phyloP scores from a whole-genome alignment of 2,329 filamentous ascomycete genomes.

The Monosporascus ibericus region DNA sequence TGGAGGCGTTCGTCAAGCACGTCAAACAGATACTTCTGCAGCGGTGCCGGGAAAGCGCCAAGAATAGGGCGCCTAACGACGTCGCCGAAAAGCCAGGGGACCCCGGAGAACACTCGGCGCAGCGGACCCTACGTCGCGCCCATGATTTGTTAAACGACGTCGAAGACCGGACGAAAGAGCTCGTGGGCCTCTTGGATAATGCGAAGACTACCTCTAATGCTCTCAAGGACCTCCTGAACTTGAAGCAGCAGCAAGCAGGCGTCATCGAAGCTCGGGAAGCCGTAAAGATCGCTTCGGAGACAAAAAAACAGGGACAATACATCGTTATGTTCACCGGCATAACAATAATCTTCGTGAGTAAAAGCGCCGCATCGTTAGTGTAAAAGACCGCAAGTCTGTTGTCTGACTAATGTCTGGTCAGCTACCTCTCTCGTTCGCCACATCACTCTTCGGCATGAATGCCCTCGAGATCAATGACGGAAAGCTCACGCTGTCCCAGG shows the following conservation, averaged over 20 bases:
- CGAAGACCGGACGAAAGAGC: constrained; percentile 1
- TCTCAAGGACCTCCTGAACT: constrained; percentile 16
- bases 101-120: neutral
- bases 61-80: neutral
- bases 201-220: neutral
- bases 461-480: constrained; percentile 6
- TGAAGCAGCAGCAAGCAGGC: constrained; percentile 28
- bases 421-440: constrained; percentile 25
- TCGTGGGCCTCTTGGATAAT: neutral
- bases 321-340: constrained; percentile 28
- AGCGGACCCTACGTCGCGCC: neutral
- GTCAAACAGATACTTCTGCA: neutral
- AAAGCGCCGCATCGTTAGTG: no score
- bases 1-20: constrained; percentile 1
- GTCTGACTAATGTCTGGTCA: constrained; percentile 1
- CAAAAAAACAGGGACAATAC: constrained; percentile 22
- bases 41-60: neutral
- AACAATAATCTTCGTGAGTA: constrained; percentile 27
- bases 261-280: constrained; percentile 25
- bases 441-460: constrained; percentile 27
- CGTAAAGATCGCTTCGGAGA: constrained; percentile 19
- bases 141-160: constrained; percentile 1
- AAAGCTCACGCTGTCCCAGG: constrained; percentile 8
- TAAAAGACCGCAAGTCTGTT: neutral
- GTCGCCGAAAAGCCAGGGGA: neutral